Conservation (phyloP, 331 rosid species). For the Telfairia occidentalis region DNA sequence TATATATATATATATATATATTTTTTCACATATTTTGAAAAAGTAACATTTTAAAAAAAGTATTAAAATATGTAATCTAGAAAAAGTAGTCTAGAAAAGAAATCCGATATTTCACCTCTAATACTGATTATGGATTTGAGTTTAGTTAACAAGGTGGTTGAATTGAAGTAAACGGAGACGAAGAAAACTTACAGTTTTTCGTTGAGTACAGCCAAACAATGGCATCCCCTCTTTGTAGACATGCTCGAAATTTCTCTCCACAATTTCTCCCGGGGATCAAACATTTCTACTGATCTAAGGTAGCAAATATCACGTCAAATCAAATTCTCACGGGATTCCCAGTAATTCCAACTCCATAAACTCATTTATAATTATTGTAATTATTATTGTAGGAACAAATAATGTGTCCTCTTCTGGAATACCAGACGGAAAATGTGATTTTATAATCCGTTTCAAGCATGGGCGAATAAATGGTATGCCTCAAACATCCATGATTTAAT, state of each 20-base stretch:
- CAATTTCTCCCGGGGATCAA: conserved; percentile 28
- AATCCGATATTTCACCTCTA: not conserved
- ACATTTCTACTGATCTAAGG: conserved; percentile 34
- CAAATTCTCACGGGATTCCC: not conserved
- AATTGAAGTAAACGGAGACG: not conserved
- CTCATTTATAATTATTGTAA: not conserved
- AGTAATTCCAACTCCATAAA: not conserved
- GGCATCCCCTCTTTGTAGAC: conserved; percentile 28
- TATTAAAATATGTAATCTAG: not conserved
- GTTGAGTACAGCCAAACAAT: conserved; percentile 22
- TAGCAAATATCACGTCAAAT: not conserved
- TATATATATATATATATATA: too few species aligned
- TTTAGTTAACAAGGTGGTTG: not conserved
- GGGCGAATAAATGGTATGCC: not conserved
- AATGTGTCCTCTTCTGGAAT: not conserved
- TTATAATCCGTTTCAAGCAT: not conserved
- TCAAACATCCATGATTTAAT: not conserved
- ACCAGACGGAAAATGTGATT: not conserved
- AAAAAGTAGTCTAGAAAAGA: too few species aligned
- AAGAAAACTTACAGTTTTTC: conserved; percentile 28
- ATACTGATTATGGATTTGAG: not conserved
- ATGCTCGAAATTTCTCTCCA: conserved; percentile 27
- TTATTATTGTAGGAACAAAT: not conserved
- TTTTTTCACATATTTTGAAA: too few species aligned
- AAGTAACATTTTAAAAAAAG: too few species aligned